Conservation (phyloP, 768 basidiomycete genomes). For the Boletus speciosus region DNA sequence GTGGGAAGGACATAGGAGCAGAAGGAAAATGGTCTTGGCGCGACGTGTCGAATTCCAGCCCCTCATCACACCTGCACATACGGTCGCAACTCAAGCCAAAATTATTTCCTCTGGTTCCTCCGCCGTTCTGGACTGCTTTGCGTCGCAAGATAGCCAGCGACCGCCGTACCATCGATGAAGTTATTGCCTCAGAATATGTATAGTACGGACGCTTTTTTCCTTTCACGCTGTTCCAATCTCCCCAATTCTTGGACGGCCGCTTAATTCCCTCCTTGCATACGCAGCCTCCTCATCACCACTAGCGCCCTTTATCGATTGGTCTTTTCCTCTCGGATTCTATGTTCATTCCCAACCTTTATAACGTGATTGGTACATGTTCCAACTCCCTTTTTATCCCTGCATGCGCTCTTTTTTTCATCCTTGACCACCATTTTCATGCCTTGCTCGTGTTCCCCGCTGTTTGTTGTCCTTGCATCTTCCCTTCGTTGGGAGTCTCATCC, state of each 20-base stretch:
- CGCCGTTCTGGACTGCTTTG: constrained; percentile 16
- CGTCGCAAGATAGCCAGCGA: constrained; percentile 20
- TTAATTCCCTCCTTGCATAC: constrained; percentile 27
- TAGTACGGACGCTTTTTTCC: constrained; percentile 75
- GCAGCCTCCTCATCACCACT: constrained; percentile 20
- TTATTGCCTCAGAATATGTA: constrained; percentile 41
- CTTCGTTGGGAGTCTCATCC: constrained; percentile 40
- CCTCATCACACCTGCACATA: constrained; percentile 4
- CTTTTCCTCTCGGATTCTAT: constrained; percentile 24
- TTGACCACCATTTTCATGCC: constrained; percentile 22
- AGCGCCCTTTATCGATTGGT: constrained; percentile 35
- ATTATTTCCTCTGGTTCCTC: constrained; percentile 11
- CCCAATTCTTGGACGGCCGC: constrained; percentile 26
- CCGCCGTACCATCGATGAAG: constrained; percentile 27
- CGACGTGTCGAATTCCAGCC: constrained; percentile 19
- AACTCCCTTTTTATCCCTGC: constrained; percentile 21
- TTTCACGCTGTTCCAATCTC: constrained; percentile 44
- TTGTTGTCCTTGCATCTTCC: constrained; percentile 70
- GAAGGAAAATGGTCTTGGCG: constrained; percentile 22
- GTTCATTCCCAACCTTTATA: constrained; percentile 18
- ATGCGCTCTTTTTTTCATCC: constrained; percentile 16
- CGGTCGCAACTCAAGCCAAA: constrained; percentile 19
- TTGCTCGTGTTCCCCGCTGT: constrained; percentile 29
- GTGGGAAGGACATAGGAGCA: constrained; percentile 17
- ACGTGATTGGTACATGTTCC: constrained; percentile 24